A percentile compares a stretch with the other conserved stretches of the same genome.
These are phyloP conservation scores for Cladosporium sp. DNA, from an alignment of 2,329 filamentous ascomycete species.

Conservation along the genomic window DNA sequence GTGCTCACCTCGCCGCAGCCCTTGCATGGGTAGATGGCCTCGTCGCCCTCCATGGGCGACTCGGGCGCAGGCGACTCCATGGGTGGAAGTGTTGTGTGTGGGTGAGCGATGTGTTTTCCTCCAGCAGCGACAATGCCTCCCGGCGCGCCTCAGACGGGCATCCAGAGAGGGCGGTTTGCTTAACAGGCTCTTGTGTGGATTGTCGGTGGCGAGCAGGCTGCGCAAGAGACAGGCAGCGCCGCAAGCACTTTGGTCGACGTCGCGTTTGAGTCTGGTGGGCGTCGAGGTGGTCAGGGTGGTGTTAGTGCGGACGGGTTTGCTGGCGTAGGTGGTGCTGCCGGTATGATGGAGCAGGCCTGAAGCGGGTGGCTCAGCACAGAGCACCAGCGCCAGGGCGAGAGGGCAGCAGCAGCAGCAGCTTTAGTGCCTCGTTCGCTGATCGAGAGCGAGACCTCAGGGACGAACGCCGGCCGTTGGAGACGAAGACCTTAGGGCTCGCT, in stretches of 20 bases:
- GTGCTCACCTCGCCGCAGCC: slow-evolving; percentile 76
- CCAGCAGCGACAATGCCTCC: slow-evolving; percentile 6
- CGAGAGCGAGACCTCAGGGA: no score
- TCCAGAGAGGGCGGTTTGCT: not conserved
- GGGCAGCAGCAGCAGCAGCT: no score
- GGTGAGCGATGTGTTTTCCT: not conserved
- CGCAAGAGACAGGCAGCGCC: not conserved
- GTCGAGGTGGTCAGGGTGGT: not conserved
- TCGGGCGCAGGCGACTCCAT: slow-evolving; percentile 58
- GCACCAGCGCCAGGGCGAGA: no score
- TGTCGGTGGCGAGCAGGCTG: not conserved
- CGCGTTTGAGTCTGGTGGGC: not conserved
- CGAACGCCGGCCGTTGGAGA: no score
- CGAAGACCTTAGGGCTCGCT: no score
- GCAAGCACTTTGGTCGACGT: not conserved
- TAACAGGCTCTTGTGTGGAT: not conserved
- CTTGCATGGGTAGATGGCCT: slow-evolving; percentile 80
- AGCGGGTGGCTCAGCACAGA: no score
- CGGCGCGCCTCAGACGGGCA: slow-evolving; percentile 10
- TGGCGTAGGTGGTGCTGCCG: no score
- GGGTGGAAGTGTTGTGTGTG: slow-evolving; percentile 1
- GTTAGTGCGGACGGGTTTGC: not conserved
- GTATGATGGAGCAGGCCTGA: no score
- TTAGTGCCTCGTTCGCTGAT: no score
- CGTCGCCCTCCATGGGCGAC: slow-evolving; percentile 69